Evolutionary conservation across 805 yeast genomes (phyloP), one percentile per base, ranked within the genome.

Genomic region (Candida chilensis): DNA sequence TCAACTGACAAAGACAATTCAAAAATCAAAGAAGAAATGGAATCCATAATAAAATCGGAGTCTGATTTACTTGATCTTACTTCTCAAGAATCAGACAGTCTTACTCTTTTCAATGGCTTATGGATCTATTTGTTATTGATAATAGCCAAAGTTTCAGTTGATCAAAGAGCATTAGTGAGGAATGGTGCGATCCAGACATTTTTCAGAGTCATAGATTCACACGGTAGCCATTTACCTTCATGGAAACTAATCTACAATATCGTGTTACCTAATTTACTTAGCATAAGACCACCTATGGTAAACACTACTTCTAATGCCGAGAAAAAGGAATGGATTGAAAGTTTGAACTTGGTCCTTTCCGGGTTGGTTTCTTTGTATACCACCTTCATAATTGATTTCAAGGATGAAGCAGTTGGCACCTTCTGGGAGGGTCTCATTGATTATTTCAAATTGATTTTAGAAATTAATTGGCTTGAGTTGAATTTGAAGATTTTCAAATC

Each of bases 131-230:
- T 87, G 26, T 53, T 85, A 32, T 59, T 70, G 6, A 67, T 72
- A 19, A 52, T 90, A 21, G 76, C 86, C 0, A 64, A 66, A 15
- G 67, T 86, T 16, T 70, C 88, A 0, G 48, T 57, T 17, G 94
- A 82, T 39, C 44, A 63, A 3, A 66, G 95, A 32, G 68, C 78
- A 1, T 94, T 87, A 42, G 95, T 90, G 1, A 67, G 94, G 37
- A 87, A 86, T 43, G 96, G 96, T 2, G 78, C 96, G 0, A 70
- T 86, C 11, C 94, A 87, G 47, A 90, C 96, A 0, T 77, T 88
- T 39, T 85, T 86, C 54, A 73, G 88, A 39, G 78, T 90, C 17
- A 63, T 83, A 36, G 85, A 82, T 31, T 71, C 88, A 3, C 85
- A 81, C 48, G 80, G 84, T 1, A 44, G 52, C 8, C 57, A 60